Base-by-base conservation (phyloP, 495 filamentous ascomycete genomes). In the Hyaloscypha finlandica region DNA sequence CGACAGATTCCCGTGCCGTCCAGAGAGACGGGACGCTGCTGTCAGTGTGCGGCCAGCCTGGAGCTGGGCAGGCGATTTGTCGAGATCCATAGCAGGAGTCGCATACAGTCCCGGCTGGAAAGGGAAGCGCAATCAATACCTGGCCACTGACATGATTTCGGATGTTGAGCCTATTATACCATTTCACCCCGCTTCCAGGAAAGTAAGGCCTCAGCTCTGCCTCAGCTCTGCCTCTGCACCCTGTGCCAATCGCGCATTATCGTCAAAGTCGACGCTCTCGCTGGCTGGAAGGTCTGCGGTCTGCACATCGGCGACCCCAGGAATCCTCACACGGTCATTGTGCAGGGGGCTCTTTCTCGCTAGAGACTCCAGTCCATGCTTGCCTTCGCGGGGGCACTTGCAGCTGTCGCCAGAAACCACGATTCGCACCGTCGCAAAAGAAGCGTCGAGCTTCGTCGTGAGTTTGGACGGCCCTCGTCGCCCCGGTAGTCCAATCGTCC, bases 71-170 rank as follows among this genome's bases (percentile, higher is more conserved):
- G 16, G 42, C 42, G 42, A 16, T 48, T 48, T 11, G 42, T 31
- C 53, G 29, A 56, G n/a, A 56, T 56, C 56, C 8, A 31, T 11
- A 59, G 16, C 16, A 32, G 9, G n/a, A 59, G 56, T 59, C 56
- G 56, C 56, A 63, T 53, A n/a, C 42, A 57, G 51, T 2, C n/a
- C 30, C 25, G 2, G 25, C 25, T 25, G 16, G 14, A 29, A 52
- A 53, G 51, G 52, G 51, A 64, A 39, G 19, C 4, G 42, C 29
- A 37, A 57, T 22, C 29, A 37, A 57, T 22, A 59, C 31, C 52
- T 37, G 62, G 51, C 31, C 48, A 56, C 19, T 63, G 61, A 63
- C 30, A 63, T 63, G 42, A 6, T 20, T 32, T 63, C 61, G 61
- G 61, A 42, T 63, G 48, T 32, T 22, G 48, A 29, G 25, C 61